These are phyloP conservation scores for Bryopsis sp. DNA, from an alignment of 139 green algal species.

Conservation along the genomic window DNA sequence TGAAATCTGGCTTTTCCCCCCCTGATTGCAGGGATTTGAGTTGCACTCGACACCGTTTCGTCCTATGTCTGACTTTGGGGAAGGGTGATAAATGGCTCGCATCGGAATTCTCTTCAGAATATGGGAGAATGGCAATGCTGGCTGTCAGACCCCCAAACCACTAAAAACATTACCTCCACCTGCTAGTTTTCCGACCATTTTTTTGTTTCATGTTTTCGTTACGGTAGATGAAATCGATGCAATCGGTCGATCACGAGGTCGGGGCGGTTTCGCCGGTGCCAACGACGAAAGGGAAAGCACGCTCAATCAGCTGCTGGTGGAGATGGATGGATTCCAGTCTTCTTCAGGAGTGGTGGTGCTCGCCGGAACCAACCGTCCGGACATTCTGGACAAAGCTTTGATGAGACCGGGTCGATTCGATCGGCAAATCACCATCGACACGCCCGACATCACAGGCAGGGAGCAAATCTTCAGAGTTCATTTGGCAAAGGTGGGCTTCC, in stretches of 20 bases:
- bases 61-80: too few relatives aligned
- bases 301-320: slow-evolving; percentile 97
- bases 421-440: slow-evolving; percentile 91
- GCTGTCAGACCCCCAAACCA: too few relatives aligned
- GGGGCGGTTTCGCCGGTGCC: slow-evolving; percentile 70
- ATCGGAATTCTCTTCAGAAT: too few relatives aligned
- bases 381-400: slow-evolving; percentile 96
- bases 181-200: background rate
- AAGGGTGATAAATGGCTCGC: too few relatives aligned
- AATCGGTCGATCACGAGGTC: slow-evolving; percentile 67
- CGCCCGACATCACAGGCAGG: slow-evolving; percentile 91
- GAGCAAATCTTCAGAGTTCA: slow-evolving; percentile 95
- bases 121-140: too few relatives aligned
- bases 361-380: slow-evolving; percentile 93
- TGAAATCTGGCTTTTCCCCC: too few relatives aligned
- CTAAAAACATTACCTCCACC: background rate
- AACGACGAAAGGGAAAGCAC: slow-evolving; percentile 99
- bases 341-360: slow-evolving; percentile 95
- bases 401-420: slow-evolving; percentile 94
- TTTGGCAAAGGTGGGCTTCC: slow-evolving; percentile 39
- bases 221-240: slow-evolving; percentile 92
- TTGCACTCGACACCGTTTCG: too few relatives aligned
- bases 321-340: slow-evolving; percentile 77
- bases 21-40: too few relatives aligned
- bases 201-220: slow-evolving; percentile 21